These are phyloP conservation scores for Bombardia bombarda DNA, from an alignment of 495 filamentous ascomycete species.

Conservation along the genomic window DNA sequence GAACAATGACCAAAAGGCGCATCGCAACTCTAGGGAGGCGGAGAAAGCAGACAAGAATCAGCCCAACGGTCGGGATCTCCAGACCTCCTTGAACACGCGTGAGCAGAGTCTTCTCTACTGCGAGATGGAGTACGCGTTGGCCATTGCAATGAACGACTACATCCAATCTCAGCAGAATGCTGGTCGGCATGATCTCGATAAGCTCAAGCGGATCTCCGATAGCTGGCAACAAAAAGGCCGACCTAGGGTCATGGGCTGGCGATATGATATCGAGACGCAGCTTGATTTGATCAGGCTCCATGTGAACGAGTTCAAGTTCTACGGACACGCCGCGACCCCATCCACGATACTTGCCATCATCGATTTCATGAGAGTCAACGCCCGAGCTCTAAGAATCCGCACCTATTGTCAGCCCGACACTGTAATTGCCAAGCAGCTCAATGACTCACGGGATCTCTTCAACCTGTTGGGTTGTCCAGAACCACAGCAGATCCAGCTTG, in stretches of 20 bases:
- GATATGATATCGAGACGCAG: slow-evolving; percentile 43
- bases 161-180: slow-evolving; percentile 29
- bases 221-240: slow-evolving; percentile 34
- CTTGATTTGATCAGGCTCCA: slow-evolving; percentile 33
- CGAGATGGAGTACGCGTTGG: slow-evolving; percentile 34
- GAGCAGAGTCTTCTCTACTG: slow-evolving; percentile 40
- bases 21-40: slow-evolving; percentile 17
- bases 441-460: slow-evolving; percentile 31
- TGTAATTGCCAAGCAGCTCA: slow-evolving; percentile 38
- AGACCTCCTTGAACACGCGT: slow-evolving; percentile 32
- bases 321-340: slow-evolving; percentile 20
- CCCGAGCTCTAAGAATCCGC: slow-evolving; percentile 29
- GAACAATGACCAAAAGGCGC: slow-evolving; percentile 15
- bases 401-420: slow-evolving; percentile 41
- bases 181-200: slow-evolving; percentile 28
- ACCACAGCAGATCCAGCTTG: slow-evolving; percentile 25
- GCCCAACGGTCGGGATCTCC: slow-evolving; percentile 10
- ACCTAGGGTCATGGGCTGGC: slow-evolving; percentile 34
- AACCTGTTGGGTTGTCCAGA: slow-evolving; percentile 26
- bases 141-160: slow-evolving; percentile 28
- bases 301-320: slow-evolving; percentile 35
- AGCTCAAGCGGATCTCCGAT: slow-evolving; percentile 28
- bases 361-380: slow-evolving; percentile 32
- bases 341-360: slow-evolving; percentile 24
- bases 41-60: slow-evolving; percentile 6